A percentile compares a stretch with the other conserved stretches of the same genome.
These are phyloP conservation scores for Termitomyces sp. DNA, from an alignment of 768 basidiomycete genomes.

Conservation along the genomic window DNA sequence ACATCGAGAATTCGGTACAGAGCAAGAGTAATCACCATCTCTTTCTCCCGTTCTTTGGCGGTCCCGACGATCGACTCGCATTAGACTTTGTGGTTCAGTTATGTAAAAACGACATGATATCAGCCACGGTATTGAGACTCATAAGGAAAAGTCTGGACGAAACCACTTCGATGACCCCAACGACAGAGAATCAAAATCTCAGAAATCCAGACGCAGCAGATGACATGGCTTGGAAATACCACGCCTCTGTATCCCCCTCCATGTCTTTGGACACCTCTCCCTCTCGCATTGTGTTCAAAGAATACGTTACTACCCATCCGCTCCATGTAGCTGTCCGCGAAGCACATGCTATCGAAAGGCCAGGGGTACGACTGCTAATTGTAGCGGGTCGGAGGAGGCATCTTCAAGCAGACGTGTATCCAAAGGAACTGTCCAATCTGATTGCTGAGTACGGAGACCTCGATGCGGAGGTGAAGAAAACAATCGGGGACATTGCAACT, in stretches of 20 bases:
- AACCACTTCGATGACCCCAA: background rate
- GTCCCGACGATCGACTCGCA: slow-evolving; percentile 87
- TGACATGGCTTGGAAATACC: slow-evolving; percentile 60
- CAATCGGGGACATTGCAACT: background rate
- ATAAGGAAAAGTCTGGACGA: slow-evolving; percentile 28
- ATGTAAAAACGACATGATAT: slow-evolving; percentile 61
- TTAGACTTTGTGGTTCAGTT: slow-evolving; percentile 82
- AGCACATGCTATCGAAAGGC: slow-evolving; percentile 21
- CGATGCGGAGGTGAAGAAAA: slow-evolving; percentile 55
- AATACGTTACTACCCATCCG: slow-evolving; percentile 50
- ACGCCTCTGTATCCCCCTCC: background rate
- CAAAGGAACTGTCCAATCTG: slow-evolving; percentile 50
- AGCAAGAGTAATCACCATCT: slow-evolving; percentile 49
- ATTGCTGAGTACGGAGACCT: slow-evolving; percentile 27
- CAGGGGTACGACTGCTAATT: slow-evolving; percentile 45
- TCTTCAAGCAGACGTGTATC: slow-evolving; percentile 60
- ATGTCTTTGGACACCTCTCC: slow-evolving; percentile 26
- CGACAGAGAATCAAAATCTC: slow-evolving; percentile 23
- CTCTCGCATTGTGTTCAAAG: slow-evolving; percentile 58
- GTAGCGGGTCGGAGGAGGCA: slow-evolving; percentile 69
- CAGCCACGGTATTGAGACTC: slow-evolving; percentile 73
- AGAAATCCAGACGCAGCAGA: slow-evolving; percentile 83
- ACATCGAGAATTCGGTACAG: slow-evolving; percentile 19
- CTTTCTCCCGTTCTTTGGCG: slow-evolving; percentile 91
- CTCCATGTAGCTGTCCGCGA: slow-evolving; percentile 54